Base-by-base conservation (phyloP, 2,329 filamentous ascomycete species). In the Knoxdaviesia capensis region DNA sequence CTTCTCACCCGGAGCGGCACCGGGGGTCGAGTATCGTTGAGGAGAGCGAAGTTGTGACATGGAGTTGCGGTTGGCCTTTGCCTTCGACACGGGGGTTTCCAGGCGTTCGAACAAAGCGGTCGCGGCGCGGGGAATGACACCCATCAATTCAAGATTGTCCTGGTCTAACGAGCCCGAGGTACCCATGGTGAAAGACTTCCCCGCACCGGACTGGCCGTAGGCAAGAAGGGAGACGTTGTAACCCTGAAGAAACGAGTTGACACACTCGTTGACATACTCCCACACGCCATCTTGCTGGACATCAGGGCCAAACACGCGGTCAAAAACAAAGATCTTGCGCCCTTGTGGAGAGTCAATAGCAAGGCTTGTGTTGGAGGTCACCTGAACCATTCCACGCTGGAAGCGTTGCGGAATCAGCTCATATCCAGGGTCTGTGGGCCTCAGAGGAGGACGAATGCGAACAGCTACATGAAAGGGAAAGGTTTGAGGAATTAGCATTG, bases 121-220 rank as follows among this genome's bases (percentile, higher is more conserved):
- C 3, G 87, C 88, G 33, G 90, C 90, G 50, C 90, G 80, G 31
- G 90, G 88, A 50, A 98, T 87, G n/a, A 98, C 86, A 57, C 88
- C 86, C 81, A 88, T 90, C 31, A 74, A 59, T 6, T 79, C 71
- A 31, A 67, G 49, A 51, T 88, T 69, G 30, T 65, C 68, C 53
- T 92, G 80, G 53, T 94, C 87, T 28, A 59, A 59, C 2, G 87
- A 84, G 5, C 86, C 86, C 1, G 88, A 86, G 0, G 90, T 98
- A 44, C 90, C 90, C 90, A 98, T 98, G 0, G 90, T 98, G 56
- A 93, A 96, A 3, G 88, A 96, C 63, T 98, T 98, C 51, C 90
- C 90, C 7, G 90, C 86, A 44, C 90, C 90, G 31, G 90, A 98
- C 64, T 98, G 90, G 49, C 90, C 90, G 54, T 98, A 98, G 39